Evolutionary conservation across 352 stramenopile species (phyloP), one percentile per base, ranked within the genome.

Genomic region (Thalassiosira sp.): DNA sequence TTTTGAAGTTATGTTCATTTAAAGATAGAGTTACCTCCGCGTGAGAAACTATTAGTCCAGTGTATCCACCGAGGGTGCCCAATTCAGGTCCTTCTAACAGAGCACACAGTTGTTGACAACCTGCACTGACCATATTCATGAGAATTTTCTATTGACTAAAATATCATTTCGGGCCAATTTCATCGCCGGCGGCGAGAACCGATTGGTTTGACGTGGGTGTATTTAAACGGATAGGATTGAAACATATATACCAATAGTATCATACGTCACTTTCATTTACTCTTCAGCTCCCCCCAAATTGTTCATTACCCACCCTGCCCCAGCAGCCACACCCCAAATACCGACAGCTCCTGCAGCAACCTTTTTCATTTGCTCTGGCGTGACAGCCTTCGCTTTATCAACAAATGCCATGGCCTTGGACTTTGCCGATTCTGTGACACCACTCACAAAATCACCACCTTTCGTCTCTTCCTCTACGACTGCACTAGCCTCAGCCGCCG

Each of bases 281-380:
- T 73, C 56, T 24, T 79, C 58, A 54, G 58, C 53, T 53, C 76
- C 66, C 22, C 56, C 52, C n/a, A 76, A 60, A 61, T 73, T 81
- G 63, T 76, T 78, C 51, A 77, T 76, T 24, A 82, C 63, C 77
- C 77, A 85, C 22, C 77, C 77, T 24, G 65, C 77, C 16, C 65
- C 77, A 53, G 77, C 72, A 62, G 74, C 67, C 60, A 75, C 64
- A 24, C 76, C 76, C 76, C 76, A 84, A 54, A 85, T 57, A 51
- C 72, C 77, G n/a, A 85, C 35, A 61, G 71, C 66, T 40, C 71
- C 72, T 28, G 72, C 72, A 52, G 77, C 77, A 66, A 81, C 52
- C 51, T 85, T 85, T 61, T 85, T 85, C 65, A 76, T 81, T 74
- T 85, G 76, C 31, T 81, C 51, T 5, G 66, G 61, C 53, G 63